Evolutionary conservation across 192 early-diverging fungal genomes (phyloP), one percentile per base, ranked within the genome.

Genomic region (Entomortierella beljakovae): DNA sequence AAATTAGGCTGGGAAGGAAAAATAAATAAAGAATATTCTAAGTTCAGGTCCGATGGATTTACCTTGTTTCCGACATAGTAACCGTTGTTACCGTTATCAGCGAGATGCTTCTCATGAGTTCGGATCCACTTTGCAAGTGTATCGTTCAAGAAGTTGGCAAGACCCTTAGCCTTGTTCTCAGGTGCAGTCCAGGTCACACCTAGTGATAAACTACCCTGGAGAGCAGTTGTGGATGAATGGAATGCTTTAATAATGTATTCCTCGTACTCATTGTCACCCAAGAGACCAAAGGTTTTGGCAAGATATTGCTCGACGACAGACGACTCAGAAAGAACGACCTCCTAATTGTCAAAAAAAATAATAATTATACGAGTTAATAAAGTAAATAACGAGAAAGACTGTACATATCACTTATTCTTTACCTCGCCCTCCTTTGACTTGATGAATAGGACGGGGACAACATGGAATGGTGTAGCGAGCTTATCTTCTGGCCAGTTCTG

Each of bases 191-290:
- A 75, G 2, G 64, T 67, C 8, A 75, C 72, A 7, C 28, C n/a
- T 2, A 22, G 29, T 3, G 53, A 22, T 55, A 49, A 60, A n/a
- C 8, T 8, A 20, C 20, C 43, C 56, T 31, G 51, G 28, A 40
- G 1, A 3, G 13, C 16, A 25, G 42, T n/a, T 28, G 57, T 50
- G 22, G 59, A 67, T 2, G 50, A 57, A 42, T 75, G 64, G 52
- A 67, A 61, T 1, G 34, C 34, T 53, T 68, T 68, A 52, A 75
- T 52, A 11, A 61, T 8, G 15, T 16, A 31, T 18, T 67, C 72
- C 18, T 75, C 64, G 32, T 66, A 75, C 5, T 75, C 72, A 43
- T 75, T 75, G 20, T 61, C 43, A 13, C 72, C 72, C 42, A 75
- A 33, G 2, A 75, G 72, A 28, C 42, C 23, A 26, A 75, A 68